Evolutionary conservation across 495 filamentous ascomycete species (phyloP).

Genomic region (Cetradonia linearis): DNA sequence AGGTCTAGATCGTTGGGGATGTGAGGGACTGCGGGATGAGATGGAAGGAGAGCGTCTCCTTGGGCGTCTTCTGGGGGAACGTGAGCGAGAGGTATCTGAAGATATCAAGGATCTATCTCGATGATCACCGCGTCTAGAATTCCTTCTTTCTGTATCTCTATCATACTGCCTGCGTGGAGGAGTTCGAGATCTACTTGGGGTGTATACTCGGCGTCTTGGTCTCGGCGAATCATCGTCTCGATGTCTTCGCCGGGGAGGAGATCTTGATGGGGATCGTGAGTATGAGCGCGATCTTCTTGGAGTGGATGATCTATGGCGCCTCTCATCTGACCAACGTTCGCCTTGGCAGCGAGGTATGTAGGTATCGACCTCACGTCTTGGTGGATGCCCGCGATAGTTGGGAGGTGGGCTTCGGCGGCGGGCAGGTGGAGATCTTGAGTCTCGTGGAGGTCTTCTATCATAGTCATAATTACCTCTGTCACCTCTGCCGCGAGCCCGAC

Average conservation of each 20-base stretch:
- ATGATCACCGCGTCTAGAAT: conserved; percentile 40
- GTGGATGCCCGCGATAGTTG: conserved; percentile 39
- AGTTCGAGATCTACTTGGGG: conserved; percentile 32
- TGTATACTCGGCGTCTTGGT: conserved; percentile 31
- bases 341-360: conserved; percentile 42
- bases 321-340: conserved; percentile 23
- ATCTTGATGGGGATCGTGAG: conserved; percentile 33
- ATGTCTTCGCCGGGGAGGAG: conserved; percentile 32
- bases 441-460: conserved; percentile 34
- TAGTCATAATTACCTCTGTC: conserved; percentile 40
- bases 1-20: conserved; percentile 22
- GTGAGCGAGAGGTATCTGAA: conserved; percentile 51
- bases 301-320: conserved; percentile 31
- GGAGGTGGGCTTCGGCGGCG: conserved; percentile 43
- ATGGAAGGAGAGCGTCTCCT: conserved; percentile 33
- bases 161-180: conserved; percentile 32
- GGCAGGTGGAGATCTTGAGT: conserved; percentile 56
- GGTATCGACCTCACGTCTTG: conserved; percentile 45
- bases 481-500: conserved; percentile 46
- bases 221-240: conserved; percentile 26
- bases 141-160: conserved; percentile 32
- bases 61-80: conserved; percentile 47
- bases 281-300: conserved; percentile 32
- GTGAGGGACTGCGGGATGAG: conserved; percentile 40
- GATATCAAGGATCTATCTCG: conserved; percentile 41